A percentile compares a stretch with the other conserved stretches of the same genome.
phyloP scores from a whole-genome alignment of 2,329 filamentous ascomycete genomes.

The Paecilomyces formosus region DNA sequence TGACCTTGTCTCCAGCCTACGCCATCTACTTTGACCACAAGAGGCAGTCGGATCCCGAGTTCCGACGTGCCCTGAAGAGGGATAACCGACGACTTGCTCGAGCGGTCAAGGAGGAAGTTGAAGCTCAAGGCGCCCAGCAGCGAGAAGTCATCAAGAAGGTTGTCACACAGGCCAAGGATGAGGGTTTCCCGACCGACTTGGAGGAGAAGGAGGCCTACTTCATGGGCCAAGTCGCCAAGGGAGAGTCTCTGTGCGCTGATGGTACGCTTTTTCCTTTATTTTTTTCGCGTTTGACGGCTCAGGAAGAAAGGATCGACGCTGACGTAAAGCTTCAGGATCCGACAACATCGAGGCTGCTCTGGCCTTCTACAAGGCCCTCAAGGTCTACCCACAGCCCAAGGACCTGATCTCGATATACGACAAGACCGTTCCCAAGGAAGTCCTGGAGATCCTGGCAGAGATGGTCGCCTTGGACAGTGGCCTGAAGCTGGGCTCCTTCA shows the following conservation, averaged over 20 bases:
- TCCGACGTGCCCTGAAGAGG: constrained; percentile 51
- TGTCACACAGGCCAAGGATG: constrained; percentile 75
- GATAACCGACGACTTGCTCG: constrained; percentile 41
- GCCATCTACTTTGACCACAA: constrained; percentile 61
- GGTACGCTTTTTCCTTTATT: constrained; percentile 49
- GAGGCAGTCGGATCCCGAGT: constrained; percentile 56
- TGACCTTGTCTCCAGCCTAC: constrained; percentile 42
- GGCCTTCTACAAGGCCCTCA: constrained; percentile 96
- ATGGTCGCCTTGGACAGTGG: constrained; percentile 91
- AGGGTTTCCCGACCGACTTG: constrained; percentile 82
- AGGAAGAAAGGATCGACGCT: constrained; percentile 2
- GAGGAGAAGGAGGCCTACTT: constrained; percentile 96
- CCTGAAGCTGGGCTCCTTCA: constrained; percentile 53
- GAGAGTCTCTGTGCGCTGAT: constrained; percentile 75
- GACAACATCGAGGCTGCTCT: constrained; percentile 70
- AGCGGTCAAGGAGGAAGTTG: constrained; percentile 41
- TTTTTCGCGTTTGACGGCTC: not conserved
- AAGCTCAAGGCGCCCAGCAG: constrained; percentile 38
- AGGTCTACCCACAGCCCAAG: constrained; percentile 90
- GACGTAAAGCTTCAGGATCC: constrained; percentile 22
- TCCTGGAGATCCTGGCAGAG: constrained; percentile 91
- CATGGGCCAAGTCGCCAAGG: constrained; percentile 86
- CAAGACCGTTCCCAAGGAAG: constrained; percentile 95
- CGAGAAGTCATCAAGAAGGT: constrained; percentile 64
- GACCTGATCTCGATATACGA: constrained; percentile 97